Base-by-base conservation (phyloP, 306 rosid genomes). In the Hippophae tibetana region DNA sequence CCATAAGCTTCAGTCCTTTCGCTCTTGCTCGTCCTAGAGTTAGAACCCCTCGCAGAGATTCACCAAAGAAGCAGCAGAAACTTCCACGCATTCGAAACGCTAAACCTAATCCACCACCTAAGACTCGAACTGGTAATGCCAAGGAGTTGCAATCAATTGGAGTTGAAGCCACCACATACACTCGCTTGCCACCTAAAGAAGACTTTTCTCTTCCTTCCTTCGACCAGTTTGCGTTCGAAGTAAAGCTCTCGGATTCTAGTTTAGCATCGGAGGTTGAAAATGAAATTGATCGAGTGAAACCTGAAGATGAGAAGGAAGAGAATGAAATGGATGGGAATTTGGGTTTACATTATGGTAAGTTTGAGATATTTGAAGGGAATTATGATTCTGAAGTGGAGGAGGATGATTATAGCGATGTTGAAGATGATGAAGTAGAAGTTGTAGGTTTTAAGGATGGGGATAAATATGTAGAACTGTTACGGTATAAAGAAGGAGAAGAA, bases 131-230 rank as follows among this genome's bases (percentile, higher is more conserved):
- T 69, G 74, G 57, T 71, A 67, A 52, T 31, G 4, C 38, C 54
- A 75, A 65, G 70, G 82, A 66, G 50, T 56, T 52, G 31, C 56
- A 56, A 60, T 83, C 57, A 56, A 41, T 76, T 6, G 87, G 86
- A 62, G 81, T 81, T 58, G 92, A 85, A 61, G 89, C 98, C 64
- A 87, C 89, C 63, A 92, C 95, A 68, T 87, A 72, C 79, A 81
- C 86, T 23, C 84, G 96, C 55, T 82, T 18, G 12, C 98, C 96
- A 3, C 95, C 87, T 68, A 83, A 58, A 61, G 89, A 87, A 56
- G 96, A 90, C 56, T 90, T 74, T 14, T 44, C 82, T 0, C 70
- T 67, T 9, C 74, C 80, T 5, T 38, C 52, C 8, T 50, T 64
- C 26, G 69, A n/a, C 8, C 61, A 66, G n/a, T 61, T 59, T 42